Evolutionary conservation across 345 rosid genomes (phyloP), one percentile per base, ranked within the genome.

Genomic region (Abelmoschus esculentus): DNA sequence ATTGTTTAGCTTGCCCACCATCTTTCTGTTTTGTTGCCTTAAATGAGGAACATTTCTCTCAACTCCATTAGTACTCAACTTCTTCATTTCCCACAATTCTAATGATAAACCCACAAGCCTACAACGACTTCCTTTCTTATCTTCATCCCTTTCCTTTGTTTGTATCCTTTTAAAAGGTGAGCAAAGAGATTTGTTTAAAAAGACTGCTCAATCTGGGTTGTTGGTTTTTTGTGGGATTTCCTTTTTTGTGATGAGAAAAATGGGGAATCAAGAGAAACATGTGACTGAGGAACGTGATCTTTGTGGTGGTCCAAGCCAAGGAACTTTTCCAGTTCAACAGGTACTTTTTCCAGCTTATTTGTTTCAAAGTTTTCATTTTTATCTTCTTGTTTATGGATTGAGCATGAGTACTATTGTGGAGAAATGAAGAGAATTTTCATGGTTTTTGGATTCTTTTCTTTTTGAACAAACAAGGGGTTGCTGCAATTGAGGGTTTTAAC

Each of bases 201-300:
- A 38, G 59, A 4, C 29, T 72, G 15, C 26, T 69, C 38, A 36
- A 9, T n/a, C 18, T 8, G 64, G 34, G 14, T 31, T 5, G 55
- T 68, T 46, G 50, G 50, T 7, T 47, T 13, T 56, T 29, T 4
- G 57, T 72, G 74, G 79, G 70, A 12, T 19, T 67, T 34, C 38
- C 38, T 34, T 52, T 3, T 19, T 46, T 38, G 7, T 2, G 18
- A 4, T 36, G 47, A 47, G 42, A 53, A 56, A 36, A 57, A 84
- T 82, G 87, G 74, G 55, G 65, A 70, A 69, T 46, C 56, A 50
- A 68, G 77, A 73, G 79, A 77, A 77, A 75, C 61, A 59, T 72
- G 65, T 71, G 57, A 14, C 38, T 59, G 72, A 71, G 40, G 56
- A 67, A 11, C 61, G 22, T 66, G 75, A 70, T 50, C 49, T 55